A percentile compares a stretch with the other conserved stretches of the same genome.
Conservation (phyloP, 2,329 filamentous ascomycete genomes). For the Ophiocordyceps polyrhachis-furcata region DNA sequence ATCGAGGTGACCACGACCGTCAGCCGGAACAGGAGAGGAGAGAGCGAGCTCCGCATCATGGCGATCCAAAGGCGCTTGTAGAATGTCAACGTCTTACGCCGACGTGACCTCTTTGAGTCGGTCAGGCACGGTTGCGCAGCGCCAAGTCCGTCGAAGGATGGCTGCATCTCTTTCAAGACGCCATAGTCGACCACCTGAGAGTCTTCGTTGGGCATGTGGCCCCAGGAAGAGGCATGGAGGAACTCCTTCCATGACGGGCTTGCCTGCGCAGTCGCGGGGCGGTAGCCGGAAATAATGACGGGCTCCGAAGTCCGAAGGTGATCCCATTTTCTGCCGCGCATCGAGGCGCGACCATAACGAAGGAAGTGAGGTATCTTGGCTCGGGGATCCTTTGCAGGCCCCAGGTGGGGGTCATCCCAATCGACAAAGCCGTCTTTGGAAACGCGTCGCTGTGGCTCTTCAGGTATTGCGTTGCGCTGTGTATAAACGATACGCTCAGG, state of each 20-base stretch:
- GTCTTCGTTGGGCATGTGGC: constrained; percentile 25
- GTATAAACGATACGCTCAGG: constrained; percentile 20
- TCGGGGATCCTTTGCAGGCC: constrained; percentile 14
- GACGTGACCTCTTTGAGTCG: constrained; percentile 11
- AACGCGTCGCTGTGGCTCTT: constrained; percentile 20
- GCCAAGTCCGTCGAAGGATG: constrained; percentile 23
- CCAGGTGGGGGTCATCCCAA: constrained; percentile 18
- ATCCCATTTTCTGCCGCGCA: constrained; percentile 36
- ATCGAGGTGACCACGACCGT: constrained; percentile 70
- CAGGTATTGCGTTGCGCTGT: constrained; percentile 23
- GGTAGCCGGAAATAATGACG: constrained; percentile 34
- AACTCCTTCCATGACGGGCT: constrained; percentile 32
- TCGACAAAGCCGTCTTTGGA: constrained; percentile 30
- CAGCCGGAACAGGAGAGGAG: constrained; percentile 68
- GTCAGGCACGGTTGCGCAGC: constrained; percentile 13
- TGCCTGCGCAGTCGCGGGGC: constrained; percentile 20
- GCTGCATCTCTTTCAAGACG: constrained; percentile 26
- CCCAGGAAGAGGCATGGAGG: constrained; percentile 33
- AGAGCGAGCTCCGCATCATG: constrained; percentile 63
- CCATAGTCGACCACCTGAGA: constrained; percentile 28
- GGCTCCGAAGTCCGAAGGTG: constrained; percentile 39
- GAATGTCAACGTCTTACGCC: constrained; percentile 13
- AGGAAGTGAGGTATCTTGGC: constrained; percentile 26
- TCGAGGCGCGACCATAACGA: constrained; percentile 25
- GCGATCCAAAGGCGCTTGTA: constrained; percentile 45